A percentile compares a stretch with the other conserved stretches of the same genome.
These are phyloP conservation scores for Globisporangium alternatum DNA, from an alignment of 352 stramenopile species.

Conservation along the genomic window DNA sequence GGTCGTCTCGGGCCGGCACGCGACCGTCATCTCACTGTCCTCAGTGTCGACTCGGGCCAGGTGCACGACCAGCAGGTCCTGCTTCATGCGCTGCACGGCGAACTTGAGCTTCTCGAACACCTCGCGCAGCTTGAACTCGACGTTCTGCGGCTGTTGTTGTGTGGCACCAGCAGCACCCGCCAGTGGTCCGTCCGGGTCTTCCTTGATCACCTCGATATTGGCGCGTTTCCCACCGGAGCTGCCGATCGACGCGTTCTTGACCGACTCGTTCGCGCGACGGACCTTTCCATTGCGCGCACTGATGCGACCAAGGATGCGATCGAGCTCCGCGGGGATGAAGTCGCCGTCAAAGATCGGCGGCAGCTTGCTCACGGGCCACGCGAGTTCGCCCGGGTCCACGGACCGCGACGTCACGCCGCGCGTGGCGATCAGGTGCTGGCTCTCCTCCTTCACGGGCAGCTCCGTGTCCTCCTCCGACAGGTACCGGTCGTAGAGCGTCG, in stretches of 20 bases:
- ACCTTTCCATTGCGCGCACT: conserved; percentile 60
- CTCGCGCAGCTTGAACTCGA: conserved; percentile 67
- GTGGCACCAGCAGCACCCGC: background rate
- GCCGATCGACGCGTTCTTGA: conserved; percentile 41
- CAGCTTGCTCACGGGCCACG: conserved; percentile 55
- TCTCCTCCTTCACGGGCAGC: conserved; percentile 31
- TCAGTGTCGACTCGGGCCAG: conserved; percentile 23
- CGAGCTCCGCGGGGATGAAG: conserved; percentile 71
- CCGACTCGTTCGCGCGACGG: conserved; percentile 34
- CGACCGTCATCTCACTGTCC: background rate
- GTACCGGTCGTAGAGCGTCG: conserved; percentile 70
- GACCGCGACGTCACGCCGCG: conserved; percentile 55
- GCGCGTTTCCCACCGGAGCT: conserved; percentile 43
- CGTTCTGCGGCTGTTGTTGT: conserved; percentile 19
- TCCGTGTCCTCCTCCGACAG: conserved; percentile 28
- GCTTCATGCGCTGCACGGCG: conserved; percentile 62
- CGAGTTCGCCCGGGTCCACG: conserved; percentile 89
- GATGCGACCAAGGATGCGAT: conserved; percentile 70
- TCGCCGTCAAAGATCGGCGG: conserved; percentile 83
- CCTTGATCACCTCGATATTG: conserved; percentile 37
- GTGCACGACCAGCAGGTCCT: conserved; percentile 82
- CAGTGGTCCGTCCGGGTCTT: conserved; percentile 23
- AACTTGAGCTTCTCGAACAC: conserved; percentile 62
- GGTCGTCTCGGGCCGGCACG: conserved; percentile 34
- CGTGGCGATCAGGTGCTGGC: conserved; percentile 32